Percentiles rank a stretch among this genome's conserved stretches.
Evolutionary conservation across 805 yeast species (phyloP).

Genomic region (Wilhelminamyces savonicus): DNA sequence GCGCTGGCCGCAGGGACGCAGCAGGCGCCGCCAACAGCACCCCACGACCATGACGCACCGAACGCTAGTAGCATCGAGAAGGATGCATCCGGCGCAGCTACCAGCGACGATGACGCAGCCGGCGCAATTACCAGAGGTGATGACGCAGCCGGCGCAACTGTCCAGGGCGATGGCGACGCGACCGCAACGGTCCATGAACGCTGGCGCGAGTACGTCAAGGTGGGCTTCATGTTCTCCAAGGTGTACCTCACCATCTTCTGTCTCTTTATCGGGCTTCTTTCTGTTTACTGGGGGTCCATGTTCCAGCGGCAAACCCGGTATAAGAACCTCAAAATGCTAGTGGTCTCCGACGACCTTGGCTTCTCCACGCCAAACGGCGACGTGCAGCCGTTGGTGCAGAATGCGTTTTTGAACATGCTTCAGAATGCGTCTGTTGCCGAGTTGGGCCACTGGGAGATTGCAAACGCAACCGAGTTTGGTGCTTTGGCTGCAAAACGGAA

Average conservation of each 20-base stretch:
- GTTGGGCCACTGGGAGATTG: conserved; percentile 14
- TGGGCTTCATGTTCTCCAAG: conserved; percentile 2
- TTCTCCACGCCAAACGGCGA: neutral
- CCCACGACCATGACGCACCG: too few relatives aligned
- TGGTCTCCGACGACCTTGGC: conserved; percentile 25
- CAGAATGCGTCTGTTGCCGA: conserved; percentile 3
- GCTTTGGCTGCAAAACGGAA: conserved; percentile 11
- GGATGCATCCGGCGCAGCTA: conserved; percentile 6
- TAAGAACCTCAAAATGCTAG: conserved; percentile 28
- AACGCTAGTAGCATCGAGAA: conserved; percentile 3
- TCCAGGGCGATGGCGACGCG: too few relatives aligned
- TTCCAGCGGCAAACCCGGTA: conserved; percentile 23
- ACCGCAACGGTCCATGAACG: too few relatives aligned
- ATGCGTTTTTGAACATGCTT: conserved; percentile 13
- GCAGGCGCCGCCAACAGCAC: too few relatives aligned
- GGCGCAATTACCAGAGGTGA: conserved; percentile 1
- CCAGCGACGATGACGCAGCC: conserved; percentile 4
- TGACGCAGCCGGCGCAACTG: too few relatives aligned
- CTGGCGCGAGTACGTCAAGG: too few relatives aligned
- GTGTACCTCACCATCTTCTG: conserved; percentile 15
- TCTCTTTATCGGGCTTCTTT: conserved; percentile 24
- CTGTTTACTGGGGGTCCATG: conserved; percentile 38
- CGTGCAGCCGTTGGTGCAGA: conserved; percentile 12
- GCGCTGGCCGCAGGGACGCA: too few relatives aligned
- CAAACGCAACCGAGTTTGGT: conserved; percentile 7